A percentile compares a stretch with the other conserved stretches of the same genome.
These are phyloP conservation scores for Jaenimonas drosophilae DNA, from an alignment of 208 protist species.

Conservation along the genomic window DNA sequence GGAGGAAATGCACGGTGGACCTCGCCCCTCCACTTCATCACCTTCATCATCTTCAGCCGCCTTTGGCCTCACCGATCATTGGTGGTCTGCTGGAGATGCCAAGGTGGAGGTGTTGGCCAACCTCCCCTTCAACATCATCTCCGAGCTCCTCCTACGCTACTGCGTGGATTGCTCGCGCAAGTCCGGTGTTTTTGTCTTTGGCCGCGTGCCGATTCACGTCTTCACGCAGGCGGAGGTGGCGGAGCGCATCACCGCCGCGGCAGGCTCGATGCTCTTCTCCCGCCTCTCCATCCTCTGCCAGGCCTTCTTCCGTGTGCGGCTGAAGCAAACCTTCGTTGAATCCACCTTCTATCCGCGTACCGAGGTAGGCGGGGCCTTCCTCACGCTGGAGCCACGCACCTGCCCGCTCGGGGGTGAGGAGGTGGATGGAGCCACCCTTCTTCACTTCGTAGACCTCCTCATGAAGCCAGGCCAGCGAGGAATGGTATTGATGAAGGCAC, in stretches of 20 bases:
- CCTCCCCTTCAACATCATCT: conserved; percentile 75
- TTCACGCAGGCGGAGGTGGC: conserved; percentile 86
- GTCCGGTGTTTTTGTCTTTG: conserved; percentile 65
- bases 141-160: conserved; percentile 81
- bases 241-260: conserved; percentile 60
- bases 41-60: conserved; percentile 2
- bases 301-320: conserved; percentile 65
- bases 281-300: conserved; percentile 73
- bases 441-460: conserved; percentile 71
- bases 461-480: conserved; percentile 62
- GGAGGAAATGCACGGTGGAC: neutral
- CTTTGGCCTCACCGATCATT: conserved; percentile 38
- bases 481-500: conserved; percentile 52
- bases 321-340: conserved; percentile 74
- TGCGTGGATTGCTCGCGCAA: conserved; percentile 60
- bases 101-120: conserved; percentile 86
- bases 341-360: conserved; percentile 83
- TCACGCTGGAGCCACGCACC: conserved; percentile 70
- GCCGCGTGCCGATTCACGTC: conserved; percentile 75
- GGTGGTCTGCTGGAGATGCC: conserved; percentile 74
- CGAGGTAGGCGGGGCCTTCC: conserved; percentile 63
- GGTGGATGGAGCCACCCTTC: conserved; percentile 57
- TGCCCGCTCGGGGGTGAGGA: conserved; percentile 22
- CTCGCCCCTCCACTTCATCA: no score
- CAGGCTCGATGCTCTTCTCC: conserved; percentile 72